Percentiles rank a stretch among this genome's conserved stretches.
Evolutionary conservation across 75 land plant species (phyloP).

Genomic region (Adiantum capillusveneris): DNA sequence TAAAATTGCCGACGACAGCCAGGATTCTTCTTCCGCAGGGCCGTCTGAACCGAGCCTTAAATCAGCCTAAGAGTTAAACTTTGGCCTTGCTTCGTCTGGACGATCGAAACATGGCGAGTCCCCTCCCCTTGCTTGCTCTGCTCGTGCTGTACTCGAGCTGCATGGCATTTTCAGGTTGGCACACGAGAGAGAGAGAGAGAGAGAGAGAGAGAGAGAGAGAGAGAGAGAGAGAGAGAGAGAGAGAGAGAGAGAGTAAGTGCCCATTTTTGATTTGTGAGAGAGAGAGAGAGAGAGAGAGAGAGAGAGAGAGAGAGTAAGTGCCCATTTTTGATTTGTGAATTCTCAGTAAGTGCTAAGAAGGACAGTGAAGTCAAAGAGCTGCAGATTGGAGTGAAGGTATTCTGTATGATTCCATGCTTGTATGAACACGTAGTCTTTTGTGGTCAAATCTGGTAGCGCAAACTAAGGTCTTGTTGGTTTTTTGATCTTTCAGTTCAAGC

Average conservation of each 20-base stretch:
- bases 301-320: not conserved
- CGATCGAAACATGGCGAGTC: too few species aligned
- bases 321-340: slow-evolving; percentile 13
- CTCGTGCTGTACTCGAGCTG: not conserved
- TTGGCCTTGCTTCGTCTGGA: too few species aligned
- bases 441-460: not conserved
- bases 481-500: slow-evolving; percentile 54
- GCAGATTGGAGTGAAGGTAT: slow-evolving; percentile 64
- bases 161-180: too few species aligned
- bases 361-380: slow-evolving; percentile 52
- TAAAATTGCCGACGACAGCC: too few species aligned
- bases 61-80: too few species aligned
- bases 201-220: too few species aligned
- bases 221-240: slow-evolving; percentile 1
- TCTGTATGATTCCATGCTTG: not conserved
- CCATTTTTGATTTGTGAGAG: slow-evolving; percentile 5
- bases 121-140: too few species aligned
- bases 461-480: not conserved
- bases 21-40: too few species aligned
- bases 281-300: not conserved
- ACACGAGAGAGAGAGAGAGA: too few species aligned
- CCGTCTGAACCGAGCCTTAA: too few species aligned
- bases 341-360: slow-evolving; percentile 23
- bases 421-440: not conserved
- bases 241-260: not conserved